Evolutionary conservation across 106 monocot genomes (phyloP), one percentile per base, ranked within the genome.

Genomic region (Acorus calamus): DNA sequence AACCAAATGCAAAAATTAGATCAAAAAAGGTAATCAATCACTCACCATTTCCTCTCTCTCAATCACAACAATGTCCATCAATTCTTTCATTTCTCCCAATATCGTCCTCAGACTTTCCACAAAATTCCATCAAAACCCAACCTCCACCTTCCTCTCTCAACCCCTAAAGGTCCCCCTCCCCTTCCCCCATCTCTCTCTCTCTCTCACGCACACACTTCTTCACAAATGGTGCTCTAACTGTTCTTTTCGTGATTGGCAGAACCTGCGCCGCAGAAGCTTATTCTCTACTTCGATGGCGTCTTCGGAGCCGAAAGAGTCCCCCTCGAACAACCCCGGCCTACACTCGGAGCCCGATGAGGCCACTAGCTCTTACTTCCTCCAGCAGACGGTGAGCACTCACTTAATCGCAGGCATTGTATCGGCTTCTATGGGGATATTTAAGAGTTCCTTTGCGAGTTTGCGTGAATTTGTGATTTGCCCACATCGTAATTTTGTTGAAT

Each of bases 351-450:
- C 69, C 42, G 96, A 91, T 8, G 87, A 76, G 8, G 87, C 87
- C 50, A 96, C 96, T 78, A 91, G 80, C 12, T 76, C 74, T 2
- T 96, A 96, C 64, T 91, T 96, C 87, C 51, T 96, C 75, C 96
- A 96, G 77, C 96, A 96, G 67, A 91, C 96, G 43, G 96, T 96
- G 65, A 74, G 61, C 6, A 9, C 44, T 2, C 10, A 2, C 49
- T 52, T 2, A 28, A 28, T 58, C 49, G 7, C 59, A 1, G 8
- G 14, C 5, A 5, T 2, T 51, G 11, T 69, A 42, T 49, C 2
- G 11, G 50, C 11, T 52, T 45, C 3, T 8, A 49, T 11, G 7
- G 3, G 2, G 52, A 11, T 11, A 54, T 66, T 44, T 49, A 42
- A 42, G 44, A 11, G 3, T 6, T 41, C 9, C 7, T 59, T 53